phyloP scores from a whole-genome alignment of 23 red algal genomes.

The Cyanidiococcus yangmingshanensis region DNA sequence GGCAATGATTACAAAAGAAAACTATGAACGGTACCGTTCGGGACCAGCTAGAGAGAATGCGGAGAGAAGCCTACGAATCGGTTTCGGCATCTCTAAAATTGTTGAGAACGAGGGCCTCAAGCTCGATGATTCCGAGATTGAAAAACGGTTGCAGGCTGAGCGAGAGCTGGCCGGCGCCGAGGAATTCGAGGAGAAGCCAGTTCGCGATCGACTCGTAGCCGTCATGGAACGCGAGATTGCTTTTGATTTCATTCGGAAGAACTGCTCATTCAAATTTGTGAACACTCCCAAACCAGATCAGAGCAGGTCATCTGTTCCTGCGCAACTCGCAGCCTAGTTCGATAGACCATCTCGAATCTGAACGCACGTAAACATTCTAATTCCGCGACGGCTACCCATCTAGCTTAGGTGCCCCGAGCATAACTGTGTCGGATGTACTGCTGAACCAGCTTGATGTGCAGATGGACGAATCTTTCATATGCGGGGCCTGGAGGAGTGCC shows the following conservation, averaged over 20 bases:
- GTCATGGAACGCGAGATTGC: slow-evolving; percentile 47
- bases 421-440: too few species aligned
- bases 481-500: too few species aligned
- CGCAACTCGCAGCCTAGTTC: background rate
- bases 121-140: slow-evolving; percentile 33
- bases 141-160: slow-evolving; percentile 49
- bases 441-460: too few species aligned
- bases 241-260: slow-evolving; percentile 45
- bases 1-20: slow-evolving; percentile 84
- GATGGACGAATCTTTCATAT: too few species aligned
- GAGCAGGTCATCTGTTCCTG: background rate
- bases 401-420: too few species aligned
- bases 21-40: slow-evolving; percentile 71
- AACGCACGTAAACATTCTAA: too few species aligned
- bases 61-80: slow-evolving; percentile 54
- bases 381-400: too few species aligned
- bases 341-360: background rate
- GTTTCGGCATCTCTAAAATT: slow-evolving; percentile 69
- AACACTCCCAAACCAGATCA: background rate
- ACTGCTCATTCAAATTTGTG: slow-evolving; percentile 28
- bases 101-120: slow-evolving; percentile 46
- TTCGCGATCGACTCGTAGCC: slow-evolving; percentile 56
- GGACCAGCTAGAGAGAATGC: slow-evolving; percentile 48
- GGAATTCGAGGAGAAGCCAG: slow-evolving; percentile 38
- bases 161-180: slow-evolving; percentile 42